These are phyloP conservation scores for Albifimbria verrucaria DNA, from an alignment of 2,329 filamentous ascomycete genomes.

Conservation along the genomic window DNA sequence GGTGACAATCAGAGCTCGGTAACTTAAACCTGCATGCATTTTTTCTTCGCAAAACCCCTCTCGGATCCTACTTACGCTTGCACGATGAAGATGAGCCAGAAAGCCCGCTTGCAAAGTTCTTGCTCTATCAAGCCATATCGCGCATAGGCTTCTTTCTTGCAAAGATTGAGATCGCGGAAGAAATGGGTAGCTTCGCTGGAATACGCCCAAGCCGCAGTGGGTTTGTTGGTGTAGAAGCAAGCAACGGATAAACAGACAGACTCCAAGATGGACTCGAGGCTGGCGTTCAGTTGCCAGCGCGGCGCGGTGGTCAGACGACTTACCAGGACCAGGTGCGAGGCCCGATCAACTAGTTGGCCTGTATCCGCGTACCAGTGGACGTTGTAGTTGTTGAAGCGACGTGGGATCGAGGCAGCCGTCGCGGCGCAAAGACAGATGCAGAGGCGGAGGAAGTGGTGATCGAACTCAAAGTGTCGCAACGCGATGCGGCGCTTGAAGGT, in stretches of 20 bases:
- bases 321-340: not conserved
- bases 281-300: not conserved
- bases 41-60: too few species aligned
- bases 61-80: not conserved
- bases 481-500: not conserved
- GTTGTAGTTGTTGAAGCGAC: not conserved
- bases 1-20: not conserved
- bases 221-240: not conserved
- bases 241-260: not conserved
- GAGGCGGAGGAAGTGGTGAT: not conserved
- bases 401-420: not conserved
- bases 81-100: not conserved
- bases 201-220: not conserved
- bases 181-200: not conserved
- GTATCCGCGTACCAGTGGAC: not conserved
- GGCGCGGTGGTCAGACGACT: not conserved
- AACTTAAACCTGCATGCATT: too few species aligned
- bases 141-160: not conserved
- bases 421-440: not conserved
- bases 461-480: not conserved
- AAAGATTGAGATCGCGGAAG: not conserved
- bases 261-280: not conserved
- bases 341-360: not conserved
- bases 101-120: not conserved
- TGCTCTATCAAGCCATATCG: not conserved